A percentile compares a stretch with the other conserved stretches of the same genome.
Evolutionary conservation across 1,284 basidiomycete genomes (phyloP).

Genomic region (Trichosporon sp.): DNA sequence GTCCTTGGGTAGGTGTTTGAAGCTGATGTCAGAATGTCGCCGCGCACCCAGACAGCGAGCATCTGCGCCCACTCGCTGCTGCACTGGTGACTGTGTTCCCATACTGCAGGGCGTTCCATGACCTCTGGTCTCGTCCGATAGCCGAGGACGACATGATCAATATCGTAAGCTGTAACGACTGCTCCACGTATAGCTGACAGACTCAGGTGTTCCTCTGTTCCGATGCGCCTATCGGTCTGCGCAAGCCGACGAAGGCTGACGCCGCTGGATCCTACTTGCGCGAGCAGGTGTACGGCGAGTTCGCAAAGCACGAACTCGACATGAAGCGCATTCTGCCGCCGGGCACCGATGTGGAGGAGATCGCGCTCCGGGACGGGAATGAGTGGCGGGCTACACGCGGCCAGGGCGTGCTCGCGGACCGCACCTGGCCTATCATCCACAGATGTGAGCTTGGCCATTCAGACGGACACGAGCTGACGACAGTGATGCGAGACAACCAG

Average conservation of each 20-base stretch:
- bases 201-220: constrained; percentile 16
- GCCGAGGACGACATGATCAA: constrained; percentile 62
- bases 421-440: constrained; percentile 33
- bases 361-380: constrained; percentile 10
- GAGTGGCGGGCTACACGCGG: constrained; percentile 6
- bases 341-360: background rate
- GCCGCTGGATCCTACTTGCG: constrained; percentile 31
- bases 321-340: constrained; percentile 23
- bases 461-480: background rate
- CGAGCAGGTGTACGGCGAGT: constrained; percentile 32
- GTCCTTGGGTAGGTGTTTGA: background rate
- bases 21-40: constrained; percentile 59
- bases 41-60: constrained; percentile 59
- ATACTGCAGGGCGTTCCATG: constrained; percentile 74
- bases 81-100: constrained; percentile 65
- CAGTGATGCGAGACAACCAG: constrained; percentile 35
- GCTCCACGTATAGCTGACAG: constrained; percentile 7
- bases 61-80: constrained; percentile 61
- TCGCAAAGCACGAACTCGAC: constrained; percentile 29
- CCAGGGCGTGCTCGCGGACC: constrained; percentile 15
- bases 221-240: constrained; percentile 59
- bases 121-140: constrained; percentile 50
- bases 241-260: constrained; percentile 49
- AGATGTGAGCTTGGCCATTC: constrained; percentile 23
- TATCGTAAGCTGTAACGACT: constrained; percentile 67